Conservation (phyloP, 2,329 filamentous ascomycete genomes). For the Exophiala aquamarina region DNA sequence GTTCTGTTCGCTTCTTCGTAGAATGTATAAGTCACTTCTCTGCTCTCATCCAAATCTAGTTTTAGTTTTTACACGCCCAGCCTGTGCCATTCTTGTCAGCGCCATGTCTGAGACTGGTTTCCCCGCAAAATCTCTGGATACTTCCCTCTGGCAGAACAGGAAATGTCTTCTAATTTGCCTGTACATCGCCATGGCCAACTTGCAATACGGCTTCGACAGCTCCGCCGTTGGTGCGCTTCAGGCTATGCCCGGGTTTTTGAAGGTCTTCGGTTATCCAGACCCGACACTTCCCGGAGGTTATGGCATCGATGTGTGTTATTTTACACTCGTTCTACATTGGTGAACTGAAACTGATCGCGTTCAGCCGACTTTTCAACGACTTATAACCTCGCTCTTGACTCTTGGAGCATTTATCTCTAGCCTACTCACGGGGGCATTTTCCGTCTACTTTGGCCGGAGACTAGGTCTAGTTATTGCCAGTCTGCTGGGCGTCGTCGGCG, state of each 20-base stretch:
- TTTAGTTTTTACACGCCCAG: too few relatives aligned
- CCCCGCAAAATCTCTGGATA: too few relatives aligned
- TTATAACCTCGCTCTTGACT: conserved; percentile 45
- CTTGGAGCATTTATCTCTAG: conserved; percentile 44
- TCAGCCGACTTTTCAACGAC: too few relatives aligned
- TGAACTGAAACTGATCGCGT: too few relatives aligned
- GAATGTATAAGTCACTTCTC: too few relatives aligned
- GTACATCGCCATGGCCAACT: conserved; percentile 48
- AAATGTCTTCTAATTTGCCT: conserved; percentile 46
- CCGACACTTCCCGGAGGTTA: conserved; percentile 28
- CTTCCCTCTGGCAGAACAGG: conserved; percentile 4
- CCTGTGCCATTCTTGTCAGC: too few relatives aligned
- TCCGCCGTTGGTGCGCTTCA: too few relatives aligned
- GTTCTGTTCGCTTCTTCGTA: too few relatives aligned
- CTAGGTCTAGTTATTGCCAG: conserved; percentile 47
- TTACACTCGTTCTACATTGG: too few relatives aligned
- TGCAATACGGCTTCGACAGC: conserved; percentile 55
- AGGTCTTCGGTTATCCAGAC: conserved; percentile 40
- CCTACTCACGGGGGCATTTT: conserved; percentile 22
- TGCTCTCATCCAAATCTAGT: too few relatives aligned
- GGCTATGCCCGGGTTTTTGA: conserved; percentile 48
- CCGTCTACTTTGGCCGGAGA: conserved; percentile 40
- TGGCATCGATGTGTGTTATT: too few relatives aligned
- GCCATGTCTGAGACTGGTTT: too few relatives aligned
- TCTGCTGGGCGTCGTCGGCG: conserved; percentile 49